Evolutionary conservation across 345 rosid species (phyloP).

Genomic region (Sisymbrium irio): DNA sequence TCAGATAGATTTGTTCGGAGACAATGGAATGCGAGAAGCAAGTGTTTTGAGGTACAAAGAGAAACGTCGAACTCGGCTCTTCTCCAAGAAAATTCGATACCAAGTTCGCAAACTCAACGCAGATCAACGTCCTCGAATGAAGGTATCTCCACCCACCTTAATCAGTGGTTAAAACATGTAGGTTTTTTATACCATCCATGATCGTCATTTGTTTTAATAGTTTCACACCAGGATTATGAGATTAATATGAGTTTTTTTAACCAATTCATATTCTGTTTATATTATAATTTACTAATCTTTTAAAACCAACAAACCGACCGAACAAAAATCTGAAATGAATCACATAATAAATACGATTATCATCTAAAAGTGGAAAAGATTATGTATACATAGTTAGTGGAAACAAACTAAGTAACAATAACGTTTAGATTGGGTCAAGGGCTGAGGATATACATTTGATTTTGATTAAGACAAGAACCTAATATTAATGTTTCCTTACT

Average conservation of each 20-base stretch:
- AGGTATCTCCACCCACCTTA: constrained; percentile 46
- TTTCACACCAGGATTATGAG: not conserved
- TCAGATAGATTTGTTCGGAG: constrained; percentile 72
- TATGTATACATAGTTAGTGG: not conserved
- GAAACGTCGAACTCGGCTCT: constrained; percentile 80
- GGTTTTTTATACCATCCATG: not conserved
- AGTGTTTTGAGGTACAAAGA: constrained; percentile 88
- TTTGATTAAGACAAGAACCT: constrained; percentile 30
- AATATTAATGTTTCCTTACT: constrained; percentile 22
- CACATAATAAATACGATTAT: not conserved
- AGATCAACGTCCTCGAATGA: constrained; percentile 85
- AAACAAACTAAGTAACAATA: not conserved
- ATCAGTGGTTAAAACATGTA: constrained; percentile 4
- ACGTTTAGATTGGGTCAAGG: not conserved
- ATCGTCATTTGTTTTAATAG: not conserved
- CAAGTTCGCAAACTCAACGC: constrained; percentile 90
- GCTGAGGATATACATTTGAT: not conserved
- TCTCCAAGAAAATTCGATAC: constrained; percentile 89
- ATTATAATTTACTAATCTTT: not conserved
- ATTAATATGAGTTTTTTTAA: not conserved
- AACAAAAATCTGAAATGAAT: not conserved
- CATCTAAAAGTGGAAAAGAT: not conserved
- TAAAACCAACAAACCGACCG: not conserved
- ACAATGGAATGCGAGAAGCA: constrained; percentile 70
- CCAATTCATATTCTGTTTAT: not conserved